phyloP scores from a whole-genome alignment of 495 filamentous ascomycete genomes.

The Echria macrotheca region DNA sequence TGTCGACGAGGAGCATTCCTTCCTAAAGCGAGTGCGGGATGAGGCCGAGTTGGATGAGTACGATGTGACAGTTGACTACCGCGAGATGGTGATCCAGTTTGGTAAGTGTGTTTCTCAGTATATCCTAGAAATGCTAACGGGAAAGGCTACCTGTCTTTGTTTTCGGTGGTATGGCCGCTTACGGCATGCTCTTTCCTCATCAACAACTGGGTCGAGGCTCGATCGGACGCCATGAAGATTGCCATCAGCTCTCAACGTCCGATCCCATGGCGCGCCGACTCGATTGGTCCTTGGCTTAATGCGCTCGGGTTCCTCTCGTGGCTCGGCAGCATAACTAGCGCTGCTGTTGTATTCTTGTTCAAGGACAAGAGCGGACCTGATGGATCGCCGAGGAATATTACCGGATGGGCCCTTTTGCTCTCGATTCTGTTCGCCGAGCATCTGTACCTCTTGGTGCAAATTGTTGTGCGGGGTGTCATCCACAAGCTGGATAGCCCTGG shows the following conservation, averaged over 20 bases:
- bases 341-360: conserved; percentile 86
- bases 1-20: conserved; percentile 64
- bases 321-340: conserved; percentile 80
- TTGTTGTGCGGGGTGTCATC: conserved; percentile 63
- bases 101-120: conserved; percentile 13
- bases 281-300: conserved; percentile 92
- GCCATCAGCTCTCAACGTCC: conserved; percentile 84
- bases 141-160: conserved; percentile 81
- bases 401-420: conserved; percentile 76
- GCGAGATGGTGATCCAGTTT: conserved; percentile 95
- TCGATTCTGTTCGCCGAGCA: conserved; percentile 85
- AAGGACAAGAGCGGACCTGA: conserved; percentile 47
- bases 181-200: conserved; percentile 82
- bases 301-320: conserved; percentile 82
- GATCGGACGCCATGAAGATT: conserved; percentile 92
- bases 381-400: conserved; percentile 61
- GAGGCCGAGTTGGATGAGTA: conserved; percentile 84
- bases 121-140: conserved; percentile 18
- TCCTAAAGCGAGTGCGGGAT: conserved; percentile 73
- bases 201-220: conserved; percentile 95
- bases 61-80: conserved; percentile 79
- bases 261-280: conserved; percentile 79
- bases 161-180: conserved; percentile 89
- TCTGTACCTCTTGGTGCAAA: conserved; percentile 67
- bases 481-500: conserved; percentile 80